Evolutionary conservation across 345 rosid species (phyloP).

Genomic region (Rhodamnia argentea): DNA sequence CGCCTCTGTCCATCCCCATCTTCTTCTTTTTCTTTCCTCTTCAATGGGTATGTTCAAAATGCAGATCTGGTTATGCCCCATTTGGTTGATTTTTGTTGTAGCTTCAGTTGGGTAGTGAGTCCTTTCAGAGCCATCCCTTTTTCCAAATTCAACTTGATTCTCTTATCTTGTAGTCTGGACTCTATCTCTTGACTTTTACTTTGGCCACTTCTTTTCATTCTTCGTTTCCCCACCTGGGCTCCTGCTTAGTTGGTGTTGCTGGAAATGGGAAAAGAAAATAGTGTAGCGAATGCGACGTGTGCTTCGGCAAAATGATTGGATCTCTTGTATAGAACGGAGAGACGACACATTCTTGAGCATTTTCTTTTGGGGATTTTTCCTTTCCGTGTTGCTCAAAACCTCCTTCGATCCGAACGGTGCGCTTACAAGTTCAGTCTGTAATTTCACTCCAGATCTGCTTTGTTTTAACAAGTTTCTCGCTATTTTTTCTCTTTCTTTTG

Average conservation of each 20-base stretch:
- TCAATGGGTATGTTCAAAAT: background rate
- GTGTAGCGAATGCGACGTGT: background rate
- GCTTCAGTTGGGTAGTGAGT: background rate
- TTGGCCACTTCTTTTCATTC: background rate
- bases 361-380: background rate
- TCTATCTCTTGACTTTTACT: background rate
- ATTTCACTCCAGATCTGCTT: background rate
- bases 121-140: background rate
- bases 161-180: background rate
- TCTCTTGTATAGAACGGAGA: background rate
- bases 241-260: background rate
- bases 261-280: background rate
- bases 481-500: no score
- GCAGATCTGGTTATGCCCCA: background rate
- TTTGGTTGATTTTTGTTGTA: background rate
- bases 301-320: background rate
- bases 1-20: background rate
- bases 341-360: background rate
- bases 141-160: background rate
- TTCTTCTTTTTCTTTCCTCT: background rate
- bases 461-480: background rate
- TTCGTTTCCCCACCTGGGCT: background rate
- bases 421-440: background rate
- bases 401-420: background rate
- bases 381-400: background rate